These are phyloP conservation scores for Beauveria sp. DNA, from an alignment of 2,329 filamentous ascomycete genomes.

Conservation along the genomic window DNA sequence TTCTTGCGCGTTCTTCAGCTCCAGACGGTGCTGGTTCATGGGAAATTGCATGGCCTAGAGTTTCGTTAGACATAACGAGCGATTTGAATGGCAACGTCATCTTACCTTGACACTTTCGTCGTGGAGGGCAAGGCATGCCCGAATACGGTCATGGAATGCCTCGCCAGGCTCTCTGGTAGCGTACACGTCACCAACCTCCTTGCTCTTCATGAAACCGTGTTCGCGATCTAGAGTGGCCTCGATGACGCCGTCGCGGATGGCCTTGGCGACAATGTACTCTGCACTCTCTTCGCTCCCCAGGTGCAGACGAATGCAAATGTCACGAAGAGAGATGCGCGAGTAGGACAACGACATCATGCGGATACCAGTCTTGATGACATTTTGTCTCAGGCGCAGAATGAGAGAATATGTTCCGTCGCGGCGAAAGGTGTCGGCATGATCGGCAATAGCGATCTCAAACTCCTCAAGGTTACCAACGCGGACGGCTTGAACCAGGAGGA, in stretches of 20 bases:
- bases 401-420: constrained; percentile 92
- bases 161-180: constrained; percentile 92
- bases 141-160: constrained; percentile 94
- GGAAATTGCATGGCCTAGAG: constrained; percentile 91
- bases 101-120: constrained; percentile 96
- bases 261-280: constrained; percentile 98
- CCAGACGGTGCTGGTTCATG: constrained; percentile 96
- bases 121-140: constrained; percentile 81
- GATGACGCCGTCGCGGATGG: constrained; percentile 93
- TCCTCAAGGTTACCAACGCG: constrained; percentile 93
- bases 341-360: constrained; percentile 99
- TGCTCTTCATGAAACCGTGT: constrained; percentile 96
- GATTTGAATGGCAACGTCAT: background rate
- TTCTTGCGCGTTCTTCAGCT: constrained; percentile 97
- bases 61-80: constrained; percentile 14
- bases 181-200: constrained; percentile 92
- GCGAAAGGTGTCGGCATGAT: constrained; percentile 77
- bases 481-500: constrained; percentile 88
- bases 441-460: constrained; percentile 79
- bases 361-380: constrained; percentile 98
- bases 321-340: constrained; percentile 90
- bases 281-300: constrained; percentile 94
- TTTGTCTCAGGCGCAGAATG: constrained; percentile 89
- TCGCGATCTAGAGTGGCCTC: constrained; percentile 92
- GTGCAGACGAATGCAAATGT: constrained; percentile 93